phyloP scores from a whole-genome alignment of 2,329 filamentous ascomycete genomes.

The Talaromyces piceae region DNA sequence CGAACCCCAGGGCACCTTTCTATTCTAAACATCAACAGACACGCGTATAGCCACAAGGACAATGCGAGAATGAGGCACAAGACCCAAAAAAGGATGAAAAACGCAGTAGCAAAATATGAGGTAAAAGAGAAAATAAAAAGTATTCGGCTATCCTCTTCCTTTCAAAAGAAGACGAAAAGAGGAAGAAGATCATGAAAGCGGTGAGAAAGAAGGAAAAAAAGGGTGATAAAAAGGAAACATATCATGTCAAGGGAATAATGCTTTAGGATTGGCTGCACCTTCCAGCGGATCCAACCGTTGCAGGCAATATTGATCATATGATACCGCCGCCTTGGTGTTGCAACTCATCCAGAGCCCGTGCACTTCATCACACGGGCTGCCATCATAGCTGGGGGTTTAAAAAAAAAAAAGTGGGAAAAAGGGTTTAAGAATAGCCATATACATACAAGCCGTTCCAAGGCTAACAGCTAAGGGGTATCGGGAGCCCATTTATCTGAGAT shows the following conservation, averaged over 20 bases:
- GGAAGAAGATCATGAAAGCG: conserved; percentile 10
- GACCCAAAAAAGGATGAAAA: conserved; percentile 4
- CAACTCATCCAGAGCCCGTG: conserved; percentile 1
- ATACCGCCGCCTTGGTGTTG: conserved; percentile 3
- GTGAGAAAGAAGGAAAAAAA: conserved; percentile 4
- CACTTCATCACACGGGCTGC: conserved; percentile 3
- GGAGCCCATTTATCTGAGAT: neutral
- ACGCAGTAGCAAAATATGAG: conserved; percentile 1
- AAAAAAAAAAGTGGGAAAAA: no score
- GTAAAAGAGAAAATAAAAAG: conserved; percentile 3
- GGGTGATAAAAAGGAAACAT: conserved; percentile 4
- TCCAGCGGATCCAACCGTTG: conserved; percentile 27
- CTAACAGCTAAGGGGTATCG: neutral
- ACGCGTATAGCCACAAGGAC: conserved; percentile 7
- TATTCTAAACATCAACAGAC: conserved; percentile 9
- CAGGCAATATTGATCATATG: conserved; percentile 13
- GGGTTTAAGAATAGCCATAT: neutral
- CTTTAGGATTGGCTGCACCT: conserved; percentile 24
- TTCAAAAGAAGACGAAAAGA: conserved; percentile 4
- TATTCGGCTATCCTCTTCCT: conserved; percentile 10
- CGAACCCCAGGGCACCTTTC: conserved; percentile 10
- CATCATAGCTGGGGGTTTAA: neutral
- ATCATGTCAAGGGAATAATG: conserved; percentile 12
- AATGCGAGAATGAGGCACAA: conserved; percentile 7
- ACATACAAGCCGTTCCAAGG: neutral